Percentiles rank a stretch among this genome's conserved stretches.
phyloP scores from a whole-genome alignment of 805 yeast species.

The Priceomyces fermenticarens region DNA sequence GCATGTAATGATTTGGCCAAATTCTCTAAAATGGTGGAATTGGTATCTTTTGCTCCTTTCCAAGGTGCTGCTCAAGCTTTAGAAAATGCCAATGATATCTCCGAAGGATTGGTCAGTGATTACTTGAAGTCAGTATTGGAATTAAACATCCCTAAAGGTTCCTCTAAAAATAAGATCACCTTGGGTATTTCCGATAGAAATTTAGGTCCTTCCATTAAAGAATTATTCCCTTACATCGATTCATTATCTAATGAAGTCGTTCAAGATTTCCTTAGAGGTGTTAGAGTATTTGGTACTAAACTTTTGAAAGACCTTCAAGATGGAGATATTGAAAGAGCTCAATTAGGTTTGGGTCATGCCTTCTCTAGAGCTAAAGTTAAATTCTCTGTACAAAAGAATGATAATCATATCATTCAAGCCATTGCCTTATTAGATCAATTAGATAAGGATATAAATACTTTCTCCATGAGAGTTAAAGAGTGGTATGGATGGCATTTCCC shows the following conservation, averaged over 20 bases:
- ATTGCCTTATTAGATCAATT: constrained; percentile 96
- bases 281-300: constrained; percentile 87
- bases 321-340: constrained; percentile 97
- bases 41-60: constrained; percentile 95
- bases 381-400: constrained; percentile 98
- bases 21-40: constrained; percentile 89
- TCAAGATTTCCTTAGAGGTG: constrained; percentile 93
- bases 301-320: constrained; percentile 86
- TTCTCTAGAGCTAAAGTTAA: constrained; percentile 98
- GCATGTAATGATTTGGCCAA: constrained; percentile 80
- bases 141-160: constrained; percentile 80
- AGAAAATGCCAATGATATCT: constrained; percentile 95
- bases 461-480: constrained; percentile 95
- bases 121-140: constrained; percentile 86
- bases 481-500: constrained; percentile 99
- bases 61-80: constrained; percentile 99
- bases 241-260: constrained; percentile 88
- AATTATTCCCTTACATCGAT: constrained; percentile 81
- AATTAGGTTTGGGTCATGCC: constrained; percentile 98
- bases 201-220: constrained; percentile 96
- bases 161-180: constrained; percentile 62
- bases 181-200: constrained; percentile 93
- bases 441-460: constrained; percentile 97
- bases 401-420: constrained; percentile 98
- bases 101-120: constrained; percentile 95